Evolutionary conservation across 1,284 basidiomycete genomes (phyloP), one percentile per base, ranked within the genome.

Genomic region (Acaromyces ingoldii): DNA sequence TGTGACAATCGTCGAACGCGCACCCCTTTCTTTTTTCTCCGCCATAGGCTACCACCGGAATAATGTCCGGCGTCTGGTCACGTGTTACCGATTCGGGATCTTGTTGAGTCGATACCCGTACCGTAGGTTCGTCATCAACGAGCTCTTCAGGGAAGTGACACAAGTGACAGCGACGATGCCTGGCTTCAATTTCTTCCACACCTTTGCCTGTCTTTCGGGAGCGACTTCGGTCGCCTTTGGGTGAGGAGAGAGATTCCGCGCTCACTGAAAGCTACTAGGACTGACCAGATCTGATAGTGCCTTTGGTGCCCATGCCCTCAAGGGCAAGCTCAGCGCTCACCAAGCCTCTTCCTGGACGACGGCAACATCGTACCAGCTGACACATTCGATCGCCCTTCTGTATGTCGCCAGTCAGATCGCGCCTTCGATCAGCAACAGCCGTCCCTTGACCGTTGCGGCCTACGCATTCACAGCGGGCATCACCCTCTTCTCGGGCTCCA

Each of bases 331-430:
- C 47, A 70, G 55, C 26, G 37, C 70, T 11, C 53, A 70, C 34
- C 69, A 68, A 69, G 46, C 34, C 63, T 60, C 4, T 9, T 4
- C n/a, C 19, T 74, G 68, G 68, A 58, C 43, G n/a, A 74, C 67
- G 15, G 71, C 71, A 1, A 66, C 60, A 22, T 62, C 66, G 24
- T 74, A 74, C 58, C 69, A 72, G 48, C 51, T 72, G 21, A 36
- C 67, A n/a, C 71, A 74, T 60, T 65, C 67, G 24, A 50, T 67
- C 51, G 67, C 64, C 25, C 64, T 74, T 3, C 60, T 74, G 41
- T 61, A 58, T 39, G 24, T 42, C 6, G 19, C 50, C 11, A 51
- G 11, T 15, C 58, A 60, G 5, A 53, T 66, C 26, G 37, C 54
- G 2, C 64, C 64, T 26, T 34, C 58, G 17, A 59, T 53, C 0